Base-by-base conservation (phyloP, 2,329 filamentous ascomycete species). In the Penicillium frequentans region DNA sequence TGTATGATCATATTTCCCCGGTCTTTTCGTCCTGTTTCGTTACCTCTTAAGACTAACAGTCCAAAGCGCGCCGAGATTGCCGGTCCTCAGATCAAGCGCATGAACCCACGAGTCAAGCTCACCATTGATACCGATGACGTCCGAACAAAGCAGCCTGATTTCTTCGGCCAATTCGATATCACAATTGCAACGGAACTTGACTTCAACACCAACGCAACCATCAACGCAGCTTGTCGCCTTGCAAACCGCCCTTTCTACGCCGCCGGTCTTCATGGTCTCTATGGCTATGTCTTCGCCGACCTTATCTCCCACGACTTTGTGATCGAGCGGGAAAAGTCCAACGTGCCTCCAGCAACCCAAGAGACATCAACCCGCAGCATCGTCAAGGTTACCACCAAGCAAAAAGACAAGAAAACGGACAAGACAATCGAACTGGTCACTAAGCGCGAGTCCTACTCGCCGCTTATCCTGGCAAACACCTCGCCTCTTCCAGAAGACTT, bases 251-350 rank as follows among this genome's bases (percentile, higher is more conserved):
- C 92, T 11, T 97, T 97, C 75, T 99, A 99, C 75, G 91, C 91
- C 10, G 90, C 92, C 35, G 89, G 87, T 50, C 86, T 89, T 3
- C 91, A 97, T 71, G 95, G 95, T 49, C 84, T 96, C 72, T 98
- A 96, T 73, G 95, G 95, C 55, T 99, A 91, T 78, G 90, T 96
- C 64, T 99, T 99, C 73, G 90, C 90, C 56, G 95, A 99, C 73
- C 83, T 99, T 23, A 91, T 96, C 65, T 84, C 88, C 68, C 95
- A 99, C 73, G 88, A 93, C 68, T 99, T 91, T 70, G 86, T 95
- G 58, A 88, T 99, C 59, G 88, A 96, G 78, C 88, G 95, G 56
- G 86, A 91, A 59, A 87, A 89, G 61, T 87, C 90, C 56, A 98
- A 98, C 69, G 79, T 90, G 13, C 71, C 84, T 21, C 81, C 83